A percentile compares a stretch with the other conserved stretches of the same genome.
phyloP scores from a whole-genome alignment of 345 rosid species.

The Turritis glabra region DNA sequence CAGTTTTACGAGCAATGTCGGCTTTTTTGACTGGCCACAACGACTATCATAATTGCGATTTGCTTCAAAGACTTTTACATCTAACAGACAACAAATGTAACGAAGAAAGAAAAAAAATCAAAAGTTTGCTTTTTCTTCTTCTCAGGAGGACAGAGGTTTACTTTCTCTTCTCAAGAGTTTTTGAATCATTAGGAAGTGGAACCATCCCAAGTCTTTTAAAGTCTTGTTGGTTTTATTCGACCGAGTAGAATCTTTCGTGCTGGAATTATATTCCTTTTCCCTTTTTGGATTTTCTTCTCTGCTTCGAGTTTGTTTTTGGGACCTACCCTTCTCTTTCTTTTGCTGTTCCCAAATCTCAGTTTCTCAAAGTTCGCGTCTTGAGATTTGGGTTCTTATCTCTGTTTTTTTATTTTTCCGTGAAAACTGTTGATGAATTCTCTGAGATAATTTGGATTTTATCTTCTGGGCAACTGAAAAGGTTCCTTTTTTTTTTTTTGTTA shows the following conservation, averaged over 20 bases:
- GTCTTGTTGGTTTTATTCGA: background rate
- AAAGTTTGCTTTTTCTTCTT: background rate
- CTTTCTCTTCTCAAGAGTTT: background rate
- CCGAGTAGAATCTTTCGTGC: slow-evolving; percentile 14
- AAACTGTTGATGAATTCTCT: background rate
- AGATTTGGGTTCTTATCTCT: slow-evolving; percentile 2
- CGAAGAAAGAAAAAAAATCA: background rate
- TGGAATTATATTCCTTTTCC: background rate
- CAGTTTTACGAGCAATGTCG: background rate
- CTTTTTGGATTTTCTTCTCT: slow-evolving; percentile 15
- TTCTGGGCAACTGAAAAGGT: slow-evolving; percentile 19
- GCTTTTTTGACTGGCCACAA: slow-evolving; percentile 24
- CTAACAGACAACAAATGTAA: background rate
- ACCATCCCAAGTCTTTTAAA: slow-evolving; percentile 9
- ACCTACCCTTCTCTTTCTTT: slow-evolving; percentile 3
- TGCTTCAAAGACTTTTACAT: slow-evolving; percentile 2
- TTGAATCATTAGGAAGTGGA: background rate
- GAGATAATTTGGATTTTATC: background rate
- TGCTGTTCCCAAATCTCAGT: slow-evolving; percentile 20
- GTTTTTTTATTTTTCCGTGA: background rate
- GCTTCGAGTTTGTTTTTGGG: background rate
- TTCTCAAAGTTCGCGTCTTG: background rate
- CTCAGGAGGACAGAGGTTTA: background rate
- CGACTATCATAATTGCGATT: slow-evolving; percentile 15
- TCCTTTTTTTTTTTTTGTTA: slow-evolving; percentile 1